Evolutionary conservation across 2,329 filamentous ascomycete genomes (phyloP).

Genomic region (Exophiala spinifera): DNA sequence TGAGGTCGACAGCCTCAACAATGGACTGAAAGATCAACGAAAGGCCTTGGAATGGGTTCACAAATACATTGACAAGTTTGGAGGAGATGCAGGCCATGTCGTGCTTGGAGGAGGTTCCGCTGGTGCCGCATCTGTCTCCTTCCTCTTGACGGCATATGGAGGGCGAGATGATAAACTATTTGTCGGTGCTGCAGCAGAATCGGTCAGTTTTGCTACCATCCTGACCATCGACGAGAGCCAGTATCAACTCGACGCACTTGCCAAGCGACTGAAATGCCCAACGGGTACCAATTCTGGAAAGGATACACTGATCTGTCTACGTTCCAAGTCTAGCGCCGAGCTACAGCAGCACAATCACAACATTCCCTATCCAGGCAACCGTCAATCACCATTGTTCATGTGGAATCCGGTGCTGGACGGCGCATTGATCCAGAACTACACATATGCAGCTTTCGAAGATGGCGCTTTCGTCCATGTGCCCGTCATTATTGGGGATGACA

Average conservation of each 20-base stretch:
- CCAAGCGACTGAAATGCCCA: conserved; percentile 49
- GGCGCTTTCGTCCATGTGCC: conserved; percentile 53
- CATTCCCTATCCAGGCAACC: conserved; percentile 46
- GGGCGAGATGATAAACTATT: conserved; percentile 50
- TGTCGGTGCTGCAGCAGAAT: conserved; percentile 53
- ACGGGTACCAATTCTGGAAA: conserved; percentile 8
- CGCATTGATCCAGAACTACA: conserved; percentile 51
- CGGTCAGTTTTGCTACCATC: conserved; percentile 51
- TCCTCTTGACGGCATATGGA: conserved; percentile 59
- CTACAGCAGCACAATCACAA: conserved; percentile 49
- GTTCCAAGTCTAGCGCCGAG: conserved; percentile 41
- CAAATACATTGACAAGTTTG: conserved; percentile 63
- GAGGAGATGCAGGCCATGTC: conserved; percentile 66
- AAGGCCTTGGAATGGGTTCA: conserved; percentile 67
- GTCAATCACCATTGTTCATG: conserved; percentile 46
- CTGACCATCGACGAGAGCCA: conserved; percentile 49
- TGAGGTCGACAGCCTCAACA: conserved; percentile 57
- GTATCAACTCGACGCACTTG: conserved; percentile 52
- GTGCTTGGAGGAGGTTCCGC: conserved; percentile 67
- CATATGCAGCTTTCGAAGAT: conserved; percentile 47
- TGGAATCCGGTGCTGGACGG: conserved; percentile 53
- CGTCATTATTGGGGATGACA: conserved; percentile 57
- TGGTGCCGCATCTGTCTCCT: conserved; percentile 61
- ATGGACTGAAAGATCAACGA: conserved; percentile 67
- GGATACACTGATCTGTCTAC: conserved; percentile 42